Evolutionary conservation across 192 early-diverging fungal genomes (phyloP).

Genomic region (Coemansia sp.): DNA sequence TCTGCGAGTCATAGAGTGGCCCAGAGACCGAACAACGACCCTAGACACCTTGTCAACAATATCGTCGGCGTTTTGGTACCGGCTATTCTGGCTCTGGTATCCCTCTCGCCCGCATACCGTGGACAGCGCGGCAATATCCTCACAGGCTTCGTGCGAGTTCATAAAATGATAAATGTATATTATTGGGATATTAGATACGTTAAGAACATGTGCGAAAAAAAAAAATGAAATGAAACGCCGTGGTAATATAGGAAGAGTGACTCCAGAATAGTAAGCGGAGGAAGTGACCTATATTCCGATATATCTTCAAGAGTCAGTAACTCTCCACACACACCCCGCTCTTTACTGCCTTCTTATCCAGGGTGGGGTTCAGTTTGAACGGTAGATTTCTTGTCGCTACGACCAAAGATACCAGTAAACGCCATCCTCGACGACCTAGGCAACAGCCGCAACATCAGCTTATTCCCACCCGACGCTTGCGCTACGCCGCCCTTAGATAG

Average conservation of each 20-base stretch:
- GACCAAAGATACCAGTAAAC: slow-evolving; percentile 39
- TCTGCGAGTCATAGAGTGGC: background rate
- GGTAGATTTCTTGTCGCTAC: slow-evolving; percentile 29
- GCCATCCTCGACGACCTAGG: slow-evolving; percentile 39
- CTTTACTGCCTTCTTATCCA: background rate
- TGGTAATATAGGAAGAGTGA: background rate
- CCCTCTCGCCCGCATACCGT: slow-evolving; percentile 11
- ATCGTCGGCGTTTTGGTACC: slow-evolving; percentile 20
- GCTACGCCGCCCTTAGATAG: background rate
- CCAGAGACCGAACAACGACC: background rate
- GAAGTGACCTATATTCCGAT: slow-evolving; percentile 10
- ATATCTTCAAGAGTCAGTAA: slow-evolving; percentile 3
- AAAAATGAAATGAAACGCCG: background rate
- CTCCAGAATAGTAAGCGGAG: background rate
- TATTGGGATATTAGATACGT: slow-evolving; percentile 10
- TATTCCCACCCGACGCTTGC: slow-evolving; percentile 9
- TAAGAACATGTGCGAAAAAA: background rate
- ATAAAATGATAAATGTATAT: background rate
- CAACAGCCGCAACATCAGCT: slow-evolving; percentile 28
- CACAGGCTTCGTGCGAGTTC: background rate
- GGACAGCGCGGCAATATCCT: slow-evolving; percentile 8
- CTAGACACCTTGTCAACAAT: slow-evolving; percentile 15
- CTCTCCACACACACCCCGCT: background rate
- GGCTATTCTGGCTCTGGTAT: background rate
- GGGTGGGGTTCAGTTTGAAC: slow-evolving; percentile 6